Conservation (phyloP, 148 eudicot species). For the Chenopodium suecicum region DNA sequence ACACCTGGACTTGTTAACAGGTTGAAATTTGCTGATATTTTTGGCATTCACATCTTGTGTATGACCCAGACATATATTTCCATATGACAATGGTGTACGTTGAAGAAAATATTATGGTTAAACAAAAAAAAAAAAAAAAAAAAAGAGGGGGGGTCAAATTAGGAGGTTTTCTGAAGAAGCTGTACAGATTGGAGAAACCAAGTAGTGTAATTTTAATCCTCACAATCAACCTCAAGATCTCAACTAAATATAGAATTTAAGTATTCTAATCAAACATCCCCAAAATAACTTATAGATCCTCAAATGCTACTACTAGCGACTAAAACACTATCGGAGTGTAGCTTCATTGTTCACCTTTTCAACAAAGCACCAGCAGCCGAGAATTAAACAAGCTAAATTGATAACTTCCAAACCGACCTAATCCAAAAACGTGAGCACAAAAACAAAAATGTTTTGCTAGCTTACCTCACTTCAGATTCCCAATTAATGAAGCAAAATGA, state of each 20-base stretch:
- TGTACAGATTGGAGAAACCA: too few species aligned
- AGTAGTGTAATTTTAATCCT: background rate
- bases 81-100: too few species aligned
- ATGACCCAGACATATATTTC: too few species aligned
- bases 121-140: too few species aligned
- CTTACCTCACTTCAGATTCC: background rate
- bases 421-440: background rate
- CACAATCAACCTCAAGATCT: background rate
- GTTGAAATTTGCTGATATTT: too few species aligned
- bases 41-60: too few species aligned
- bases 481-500: too few species aligned
- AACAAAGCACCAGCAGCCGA: background rate
- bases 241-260: background rate
- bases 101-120: too few species aligned
- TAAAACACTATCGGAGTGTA: background rate
- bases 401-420: background rate
- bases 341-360: background rate
- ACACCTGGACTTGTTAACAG: too few species aligned
- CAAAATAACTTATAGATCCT: background rate
- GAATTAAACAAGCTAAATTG: background rate
- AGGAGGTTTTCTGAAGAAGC: too few species aligned
- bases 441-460: background rate
- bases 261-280: background rate
- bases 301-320: background rate
- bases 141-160: too few species aligned